Evolutionary conservation across 768 basidiomycete genomes (phyloP), one percentile per base, ranked within the genome.

Genomic region (Pholiota microspora): DNA sequence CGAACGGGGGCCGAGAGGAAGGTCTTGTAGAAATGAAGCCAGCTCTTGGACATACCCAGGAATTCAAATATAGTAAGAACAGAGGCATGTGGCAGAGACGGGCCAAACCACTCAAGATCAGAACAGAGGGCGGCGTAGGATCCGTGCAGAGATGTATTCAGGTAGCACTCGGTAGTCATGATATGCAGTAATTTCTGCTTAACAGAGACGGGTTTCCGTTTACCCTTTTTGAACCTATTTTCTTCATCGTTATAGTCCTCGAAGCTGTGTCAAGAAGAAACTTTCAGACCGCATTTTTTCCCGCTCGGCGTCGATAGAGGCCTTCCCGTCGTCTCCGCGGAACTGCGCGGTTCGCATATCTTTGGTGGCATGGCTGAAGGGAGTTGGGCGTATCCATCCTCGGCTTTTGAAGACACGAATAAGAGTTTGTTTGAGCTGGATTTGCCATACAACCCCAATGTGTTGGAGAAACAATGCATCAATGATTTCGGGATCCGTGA

Each of bases 401-500:
- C 72, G 69, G n/a, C 69, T 69, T 10, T 62, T 48, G 56, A 71
- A 65, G 21, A 78, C 34, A 21, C 54, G 49, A n/a, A 44, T 34
- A 51, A 75, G 69, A 4, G 64, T 58, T 7, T 60, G 42, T 48
- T 72, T 76, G 45, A 77, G 55, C 32, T 70, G 66, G 28, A 73
- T 66, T 47, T 75, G 72, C 78, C 77, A 79, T 13, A 62, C 58
- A 6, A 76, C 53, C 0, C 78, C 79, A 9, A 80, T 63, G 62
- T 77, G 69, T 27, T 78, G 75, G 12, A 79, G 67, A 29, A 80
- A 62, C 9, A 79, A 64, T 0, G 73, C 75, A 49, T 79, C 76
- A 23, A 80, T 60, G 46, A 78, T 71, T 35, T 80, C 78, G 13
- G 74, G 74, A 55, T 80, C 77, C 8, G 76, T 76, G 58, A 76